Conservation (phyloP, 257 asterid genomes). For the Ilex asprella region DNA sequence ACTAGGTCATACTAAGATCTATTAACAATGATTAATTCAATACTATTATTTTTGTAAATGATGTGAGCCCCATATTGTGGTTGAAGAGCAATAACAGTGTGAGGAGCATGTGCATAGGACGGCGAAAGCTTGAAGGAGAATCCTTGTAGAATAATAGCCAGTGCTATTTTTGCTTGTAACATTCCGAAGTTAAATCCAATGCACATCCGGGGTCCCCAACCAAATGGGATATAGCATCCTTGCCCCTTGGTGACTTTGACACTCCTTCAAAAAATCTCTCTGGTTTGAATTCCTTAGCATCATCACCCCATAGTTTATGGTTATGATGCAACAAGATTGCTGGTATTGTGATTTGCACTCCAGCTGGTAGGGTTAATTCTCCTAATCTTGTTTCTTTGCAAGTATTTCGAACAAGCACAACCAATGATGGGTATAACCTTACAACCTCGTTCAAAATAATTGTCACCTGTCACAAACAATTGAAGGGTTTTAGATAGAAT, state of each 20-base stretch:
- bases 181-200: constrained; percentile 45
- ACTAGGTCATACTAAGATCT: too few species aligned
- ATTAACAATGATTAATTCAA: too few species aligned
- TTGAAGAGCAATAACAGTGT: constrained; percentile 9
- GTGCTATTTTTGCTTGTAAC: constrained; percentile 47
- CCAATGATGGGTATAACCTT: constrained; percentile 42
- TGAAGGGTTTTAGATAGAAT: not conserved
- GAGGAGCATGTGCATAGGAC: constrained; percentile 49
- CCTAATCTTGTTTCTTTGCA: constrained; percentile 27
- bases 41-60: too few species aligned
- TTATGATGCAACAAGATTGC: constrained; percentile 32
- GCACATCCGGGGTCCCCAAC: constrained; percentile 51
- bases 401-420: constrained; percentile 10
- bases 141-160: constrained; percentile 34
- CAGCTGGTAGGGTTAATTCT: constrained; percentile 25
- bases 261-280: constrained; percentile 43
- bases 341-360: constrained; percentile 24
- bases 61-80: constrained; percentile 45
- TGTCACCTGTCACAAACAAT: constrained; percentile 23
- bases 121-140: constrained; percentile 43
- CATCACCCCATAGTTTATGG: constrained; percentile 38
- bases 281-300: constrained; percentile 54
- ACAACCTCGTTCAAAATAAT: constrained; percentile 56
- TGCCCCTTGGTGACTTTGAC: constrained; percentile 28
- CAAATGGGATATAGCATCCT: constrained; percentile 31